Conservation (phyloP, 148 eudicot genomes). For the Rhododendron mucronatum region DNA sequence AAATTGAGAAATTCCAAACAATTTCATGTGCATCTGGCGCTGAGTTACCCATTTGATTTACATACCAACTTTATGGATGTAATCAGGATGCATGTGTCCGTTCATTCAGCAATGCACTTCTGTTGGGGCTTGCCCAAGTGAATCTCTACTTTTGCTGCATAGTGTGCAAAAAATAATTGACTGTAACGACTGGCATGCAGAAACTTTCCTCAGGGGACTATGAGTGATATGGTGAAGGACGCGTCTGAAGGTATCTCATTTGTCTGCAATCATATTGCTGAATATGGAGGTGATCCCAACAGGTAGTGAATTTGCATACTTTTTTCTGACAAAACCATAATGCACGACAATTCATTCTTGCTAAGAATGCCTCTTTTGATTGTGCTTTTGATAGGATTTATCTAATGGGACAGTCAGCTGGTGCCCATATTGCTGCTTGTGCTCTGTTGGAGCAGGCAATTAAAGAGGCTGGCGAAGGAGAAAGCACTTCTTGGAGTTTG, state of each 20-base stretch:
- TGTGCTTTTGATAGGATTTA: conserved; percentile 46
- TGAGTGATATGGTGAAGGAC: conserved; percentile 87
- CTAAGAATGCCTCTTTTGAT: background rate
- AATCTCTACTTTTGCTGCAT: background rate
- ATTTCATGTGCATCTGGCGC: background rate
- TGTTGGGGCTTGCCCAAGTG: background rate
- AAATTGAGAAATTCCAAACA: background rate
- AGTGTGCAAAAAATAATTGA: background rate
- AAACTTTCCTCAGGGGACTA: conserved; percentile 94
- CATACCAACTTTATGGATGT: background rate
- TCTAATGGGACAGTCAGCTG: conserved; percentile 99
- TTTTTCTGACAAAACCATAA: background rate
- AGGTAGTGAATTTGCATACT: conserved; percentile 37
- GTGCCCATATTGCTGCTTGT: conserved; percentile 95
- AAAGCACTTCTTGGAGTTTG: conserved; percentile 68
- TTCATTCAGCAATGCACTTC: background rate
- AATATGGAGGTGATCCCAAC: conserved; percentile 96
- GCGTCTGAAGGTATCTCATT: conserved; percentile 87
- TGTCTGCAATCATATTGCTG: conserved; percentile 83
- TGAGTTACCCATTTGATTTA: background rate
- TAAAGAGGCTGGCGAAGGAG: conserved; percentile 55
- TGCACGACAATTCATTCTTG: background rate
- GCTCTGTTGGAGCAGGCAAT: conserved; percentile 83
- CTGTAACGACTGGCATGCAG: conserved; percentile 32
- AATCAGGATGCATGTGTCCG: background rate